Evolutionary conservation across 139 green algal species (phyloP), one percentile per base, ranked within the genome.

Genomic region (Micractinium sp.): DNA sequence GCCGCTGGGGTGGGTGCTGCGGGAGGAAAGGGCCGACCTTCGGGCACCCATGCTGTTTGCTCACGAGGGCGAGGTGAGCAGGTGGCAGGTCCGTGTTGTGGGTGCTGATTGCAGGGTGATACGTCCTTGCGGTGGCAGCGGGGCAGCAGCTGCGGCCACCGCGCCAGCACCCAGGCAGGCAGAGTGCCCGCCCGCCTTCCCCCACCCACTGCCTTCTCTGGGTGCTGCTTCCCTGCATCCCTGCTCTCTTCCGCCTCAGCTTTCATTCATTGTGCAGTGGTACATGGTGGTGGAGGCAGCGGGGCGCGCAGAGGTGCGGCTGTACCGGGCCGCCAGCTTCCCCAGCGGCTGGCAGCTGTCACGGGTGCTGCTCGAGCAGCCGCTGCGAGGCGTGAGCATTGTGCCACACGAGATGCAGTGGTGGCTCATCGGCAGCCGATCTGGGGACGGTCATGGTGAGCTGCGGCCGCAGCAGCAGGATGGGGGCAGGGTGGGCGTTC

Each of bases 201-300:
- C 14, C 20, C 19, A 7, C 16, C 27, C 71, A 19, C 18, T 3
- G 15, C 71, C 27, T 39, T 36, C 19, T 19, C 71, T 36, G 71
- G 4, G 31, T 36, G 69, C 69, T 9, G 69, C 69, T 77, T 16
- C 22, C 29, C 19, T 38, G 27, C 29, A 29, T 22, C 14, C 25
- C 69, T 35, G 29, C 69, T 29, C 69, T 36, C 3, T 20, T 1
- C 69, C 36, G 69, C 29, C 5, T 9, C 47, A 9, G 9, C 47
- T 56, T 56, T 9, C 7, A 56, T 56, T 56, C 47, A 16, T 16
- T 16, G 47, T 67, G 36, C 63, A 89, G 71, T 76, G 81, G 63
- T 91, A 76, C 67, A 78, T 92, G 87, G 73, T 89, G 60, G 35
- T 73, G 27, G 73, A 91, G 60, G 36, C 15, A 0, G 71, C 47